These are phyloP conservation scores for Pseudophaeomoniella oleicola DNA, from an alignment of 2,329 filamentous ascomycete genomes.

Conservation along the genomic window DNA sequence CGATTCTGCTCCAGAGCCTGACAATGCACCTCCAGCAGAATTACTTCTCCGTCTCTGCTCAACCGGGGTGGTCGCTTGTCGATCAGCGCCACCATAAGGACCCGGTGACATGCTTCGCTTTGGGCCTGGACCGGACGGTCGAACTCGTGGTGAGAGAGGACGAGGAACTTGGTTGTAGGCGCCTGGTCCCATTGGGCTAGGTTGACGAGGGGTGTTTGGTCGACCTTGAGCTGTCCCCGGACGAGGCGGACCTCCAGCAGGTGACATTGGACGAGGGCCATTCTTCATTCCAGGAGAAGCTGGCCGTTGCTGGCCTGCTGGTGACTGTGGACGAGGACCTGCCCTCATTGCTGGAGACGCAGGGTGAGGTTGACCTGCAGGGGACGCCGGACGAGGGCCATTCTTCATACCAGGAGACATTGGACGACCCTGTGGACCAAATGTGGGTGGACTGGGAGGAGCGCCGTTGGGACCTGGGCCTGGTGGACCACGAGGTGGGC, in stretches of 20 bases:
- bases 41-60: constrained; percentile 27
- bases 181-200: constrained; percentile 11
- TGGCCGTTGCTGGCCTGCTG: constrained; percentile 29
- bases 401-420: constrained; percentile 26
- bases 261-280: constrained; percentile 24
- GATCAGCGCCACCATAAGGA: constrained; percentile 23
- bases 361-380: constrained; percentile 18
- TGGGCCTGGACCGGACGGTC: constrained; percentile 21
- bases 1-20: neutral
- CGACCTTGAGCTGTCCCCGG: constrained; percentile 30
- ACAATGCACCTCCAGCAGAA: constrained; percentile 20
- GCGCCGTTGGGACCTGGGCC: constrained; percentile 16
- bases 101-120: constrained; percentile 30
- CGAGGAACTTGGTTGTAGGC: constrained; percentile 13
- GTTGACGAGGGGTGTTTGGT: constrained; percentile 19
- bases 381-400: constrained; percentile 7
- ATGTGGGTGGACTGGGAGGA: constrained; percentile 12
- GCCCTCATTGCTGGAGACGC: constrained; percentile 33
- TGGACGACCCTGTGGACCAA: constrained; percentile 20
- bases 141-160: constrained; percentile 34
- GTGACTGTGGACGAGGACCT: constrained; percentile 12
- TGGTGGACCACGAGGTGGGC: constrained; percentile 17
- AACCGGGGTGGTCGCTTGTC: constrained; percentile 23
- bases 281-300: constrained; percentile 32
- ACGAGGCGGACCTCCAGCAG: constrained; percentile 20